phyloP scores from a whole-genome alignment of 2,329 filamentous ascomycete genomes.

The Paecilomyces fulvus region DNA sequence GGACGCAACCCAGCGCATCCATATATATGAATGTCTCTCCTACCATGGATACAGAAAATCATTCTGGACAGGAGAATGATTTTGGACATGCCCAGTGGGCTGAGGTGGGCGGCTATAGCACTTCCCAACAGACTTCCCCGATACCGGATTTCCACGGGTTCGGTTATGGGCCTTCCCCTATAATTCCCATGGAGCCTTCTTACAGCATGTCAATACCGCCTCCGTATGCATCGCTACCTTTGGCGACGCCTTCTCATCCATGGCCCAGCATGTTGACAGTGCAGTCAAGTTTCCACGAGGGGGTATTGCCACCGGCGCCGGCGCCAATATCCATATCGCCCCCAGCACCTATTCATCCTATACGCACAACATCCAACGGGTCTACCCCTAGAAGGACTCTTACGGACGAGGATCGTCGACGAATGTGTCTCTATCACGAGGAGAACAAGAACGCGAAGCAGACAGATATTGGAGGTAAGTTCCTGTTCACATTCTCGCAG shows the following conservation, averaged over 20 bases:
- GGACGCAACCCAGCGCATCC: not conserved
- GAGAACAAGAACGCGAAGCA: conserved; percentile 87
- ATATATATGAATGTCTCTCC: conserved; percentile 31
- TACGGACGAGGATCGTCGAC: conserved; percentile 79
- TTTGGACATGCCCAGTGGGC: conserved; percentile 39
- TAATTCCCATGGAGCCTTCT: conserved; percentile 50
- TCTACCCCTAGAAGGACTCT: conserved; percentile 75
- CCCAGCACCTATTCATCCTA: conserved; percentile 33
- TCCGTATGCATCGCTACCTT: conserved; percentile 51
- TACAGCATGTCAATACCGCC: conserved; percentile 50
- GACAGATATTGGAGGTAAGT: conserved; percentile 81
- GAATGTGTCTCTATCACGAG: conserved; percentile 90
- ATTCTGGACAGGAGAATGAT: conserved; percentile 36
- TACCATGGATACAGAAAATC: conserved; percentile 38
- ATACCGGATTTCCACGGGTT: conserved; percentile 60
- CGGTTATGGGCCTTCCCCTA: conserved; percentile 55
- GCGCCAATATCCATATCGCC: conserved; percentile 45
- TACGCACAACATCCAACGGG: conserved; percentile 31
- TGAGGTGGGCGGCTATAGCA: conserved; percentile 38
- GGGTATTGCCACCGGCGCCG: conserved; percentile 51
- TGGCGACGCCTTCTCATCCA: conserved; percentile 59
- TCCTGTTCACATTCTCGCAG: not conserved
- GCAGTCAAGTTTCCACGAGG: conserved; percentile 55
- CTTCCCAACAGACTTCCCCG: conserved; percentile 59
- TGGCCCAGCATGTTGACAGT: conserved; percentile 81